Percentiles rank a stretch among this genome's conserved stretches.
These are phyloP conservation scores for Rhododendron ferrugineum DNA, from an alignment of 148 eudicot genomes.

Conservation along the genomic window DNA sequence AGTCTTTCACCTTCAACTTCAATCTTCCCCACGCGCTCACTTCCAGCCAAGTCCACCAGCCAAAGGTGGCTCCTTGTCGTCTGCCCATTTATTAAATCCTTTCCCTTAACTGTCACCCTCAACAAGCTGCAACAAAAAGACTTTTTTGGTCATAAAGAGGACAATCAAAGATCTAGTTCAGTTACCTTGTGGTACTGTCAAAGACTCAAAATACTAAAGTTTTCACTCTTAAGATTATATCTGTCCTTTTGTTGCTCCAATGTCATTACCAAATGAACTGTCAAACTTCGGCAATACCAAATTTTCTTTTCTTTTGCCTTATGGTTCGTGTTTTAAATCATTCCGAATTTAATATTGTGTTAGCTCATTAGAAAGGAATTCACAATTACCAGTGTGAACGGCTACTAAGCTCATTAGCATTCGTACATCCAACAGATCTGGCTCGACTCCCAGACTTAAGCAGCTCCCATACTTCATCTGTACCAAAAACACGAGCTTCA, in stretches of 20 bases:
- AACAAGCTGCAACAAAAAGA: constrained; percentile 61
- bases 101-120: constrained; percentile 72
- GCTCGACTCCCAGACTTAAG: constrained; percentile 70
- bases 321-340: background rate
- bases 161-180: background rate
- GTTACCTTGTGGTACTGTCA: background rate
- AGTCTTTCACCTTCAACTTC: constrained; percentile 96
- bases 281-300: background rate
- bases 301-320: background rate
- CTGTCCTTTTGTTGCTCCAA: background rate
- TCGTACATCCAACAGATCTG: constrained; percentile 92
- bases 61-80: constrained; percentile 89
- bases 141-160: background rate
- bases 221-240: background rate
- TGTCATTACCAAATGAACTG: background rate
- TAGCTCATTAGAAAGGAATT: background rate
- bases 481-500: constrained; percentile 61
- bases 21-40: constrained; percentile 86
- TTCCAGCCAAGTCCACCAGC: constrained; percentile 98
- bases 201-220: background rate
- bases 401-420: constrained; percentile 91
- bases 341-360: background rate
- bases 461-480: constrained; percentile 85
- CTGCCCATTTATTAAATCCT: constrained; percentile 61
- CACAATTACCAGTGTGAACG: constrained; percentile 81